These are phyloP conservation scores for Fusarium goolgardi DNA, from an alignment of 2,329 filamentous ascomycete species.

Conservation along the genomic window DNA sequence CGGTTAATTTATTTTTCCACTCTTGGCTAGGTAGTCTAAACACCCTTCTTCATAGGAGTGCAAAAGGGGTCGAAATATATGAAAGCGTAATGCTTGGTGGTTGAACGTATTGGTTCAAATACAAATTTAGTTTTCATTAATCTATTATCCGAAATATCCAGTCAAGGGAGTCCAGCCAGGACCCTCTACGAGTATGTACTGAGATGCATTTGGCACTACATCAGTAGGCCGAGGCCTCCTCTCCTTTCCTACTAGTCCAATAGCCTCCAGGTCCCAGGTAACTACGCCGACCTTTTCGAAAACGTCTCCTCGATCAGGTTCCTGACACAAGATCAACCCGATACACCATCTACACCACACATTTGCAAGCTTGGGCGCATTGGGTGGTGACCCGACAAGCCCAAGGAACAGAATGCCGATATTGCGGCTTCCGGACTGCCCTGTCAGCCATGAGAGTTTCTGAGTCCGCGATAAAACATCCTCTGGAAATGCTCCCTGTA, in stretches of 20 bases:
- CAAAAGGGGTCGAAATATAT: too few relatives aligned
- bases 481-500: background rate
- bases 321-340: rapidly evolving
- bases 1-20: too few relatives aligned
- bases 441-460: rapidly evolving
- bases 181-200: background rate
- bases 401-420: background rate
- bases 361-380: background rate
- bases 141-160: background rate
- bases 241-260: background rate
- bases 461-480: background rate
- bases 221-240: rapidly evolving
- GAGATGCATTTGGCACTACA: background rate
- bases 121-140: too few relatives aligned
- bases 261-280: background rate
- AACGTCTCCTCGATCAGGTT: background rate
- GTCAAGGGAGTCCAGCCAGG: rapidly evolving
- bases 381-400: background rate
- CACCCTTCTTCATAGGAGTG: too few relatives aligned
- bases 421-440: rapidly evolving
- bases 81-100: too few relatives aligned
- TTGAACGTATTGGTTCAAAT: too few relatives aligned
- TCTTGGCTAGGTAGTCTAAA: too few relatives aligned
- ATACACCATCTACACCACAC: background rate
- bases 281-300: rapidly evolving